A percentile compares a stretch with the other conserved stretches of the same genome.
These are phyloP conservation scores for Leptomonas pyrrhocoris DNA, from an alignment of 208 protist genomes.

Conservation along the genomic window DNA sequence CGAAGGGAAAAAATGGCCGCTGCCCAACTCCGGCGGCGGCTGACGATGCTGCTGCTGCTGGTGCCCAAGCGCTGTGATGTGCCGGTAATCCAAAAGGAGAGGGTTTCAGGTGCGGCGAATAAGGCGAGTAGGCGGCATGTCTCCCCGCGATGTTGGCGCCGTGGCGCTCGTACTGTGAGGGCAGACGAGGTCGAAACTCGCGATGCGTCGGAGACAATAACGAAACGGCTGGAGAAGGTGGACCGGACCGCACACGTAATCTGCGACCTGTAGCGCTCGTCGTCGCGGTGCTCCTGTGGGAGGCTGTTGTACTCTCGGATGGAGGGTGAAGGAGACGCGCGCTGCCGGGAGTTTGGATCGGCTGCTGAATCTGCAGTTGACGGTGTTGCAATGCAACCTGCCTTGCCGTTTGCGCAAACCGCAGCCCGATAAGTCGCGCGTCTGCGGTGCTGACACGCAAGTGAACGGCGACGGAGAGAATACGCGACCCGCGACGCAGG, in stretches of 20 bases:
- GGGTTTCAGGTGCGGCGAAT: not conserved
- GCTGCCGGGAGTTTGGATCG: not conserved
- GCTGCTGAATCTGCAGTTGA: not conserved
- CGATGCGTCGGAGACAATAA: not conserved
- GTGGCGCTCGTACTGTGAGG: not conserved
- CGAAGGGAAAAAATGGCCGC: not conserved
- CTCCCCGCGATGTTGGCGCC: not conserved
- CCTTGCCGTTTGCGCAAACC: slow-evolving; percentile 18
- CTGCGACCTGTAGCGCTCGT: not conserved
- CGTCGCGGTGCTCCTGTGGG: not conserved
- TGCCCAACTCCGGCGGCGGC: not conserved
- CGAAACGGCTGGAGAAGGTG: not conserved
- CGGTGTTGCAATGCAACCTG: slow-evolving; percentile 10
- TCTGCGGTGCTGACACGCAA: slow-evolving; percentile 24
- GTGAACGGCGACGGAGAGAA: slow-evolving; percentile 15
- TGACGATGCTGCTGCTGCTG: not conserved
- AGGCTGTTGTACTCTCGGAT: not conserved
- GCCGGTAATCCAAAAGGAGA: not conserved
- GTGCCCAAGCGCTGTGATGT: not conserved
- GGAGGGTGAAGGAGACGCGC: not conserved
- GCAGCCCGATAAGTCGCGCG: slow-evolving; percentile 16
- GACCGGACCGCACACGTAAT: not conserved
- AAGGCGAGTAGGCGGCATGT: not conserved
- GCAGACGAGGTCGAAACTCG: not conserved
- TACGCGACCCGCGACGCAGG: slow-evolving; percentile 22